phyloP scores from a whole-genome alignment of 176 grass and related monocot genomes.

The Chrysopogon serrulatus region DNA sequence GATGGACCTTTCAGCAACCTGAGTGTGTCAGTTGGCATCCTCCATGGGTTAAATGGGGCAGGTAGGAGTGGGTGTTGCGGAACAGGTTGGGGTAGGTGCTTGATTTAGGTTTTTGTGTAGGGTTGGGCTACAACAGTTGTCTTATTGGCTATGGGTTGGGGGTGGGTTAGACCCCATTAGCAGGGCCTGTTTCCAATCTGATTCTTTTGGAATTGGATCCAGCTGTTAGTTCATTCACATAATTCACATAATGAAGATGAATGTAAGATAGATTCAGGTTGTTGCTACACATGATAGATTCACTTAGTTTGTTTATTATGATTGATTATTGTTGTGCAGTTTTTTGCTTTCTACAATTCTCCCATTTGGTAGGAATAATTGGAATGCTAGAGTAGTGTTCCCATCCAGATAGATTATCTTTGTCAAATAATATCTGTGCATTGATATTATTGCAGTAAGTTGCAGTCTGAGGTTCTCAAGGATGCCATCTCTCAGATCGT shows the following conservation, averaged over 20 bases:
- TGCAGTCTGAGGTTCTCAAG: slow-evolving; percentile 47
- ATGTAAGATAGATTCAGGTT: background rate
- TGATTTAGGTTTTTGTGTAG: background rate
- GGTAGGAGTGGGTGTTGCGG: too few species aligned
- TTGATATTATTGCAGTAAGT: slow-evolving; percentile 55
- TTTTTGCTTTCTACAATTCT: background rate
- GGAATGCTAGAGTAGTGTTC: background rate
- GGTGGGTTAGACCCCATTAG: background rate
- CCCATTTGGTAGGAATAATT: background rate
- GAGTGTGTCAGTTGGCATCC: background rate
- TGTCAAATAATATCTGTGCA: background rate
- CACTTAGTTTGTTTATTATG: background rate
- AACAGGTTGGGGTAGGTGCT: background rate
- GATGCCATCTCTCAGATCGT: slow-evolving; percentile 52
- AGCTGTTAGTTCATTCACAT: background rate
- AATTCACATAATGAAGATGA: background rate
- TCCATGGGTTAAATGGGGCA: too few species aligned
- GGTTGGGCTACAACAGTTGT: background rate
- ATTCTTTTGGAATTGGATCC: background rate
- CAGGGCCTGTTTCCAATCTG: background rate
- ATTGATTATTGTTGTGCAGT: background rate
- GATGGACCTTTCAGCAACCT: background rate
- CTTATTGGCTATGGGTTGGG: background rate
- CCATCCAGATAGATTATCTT: background rate
- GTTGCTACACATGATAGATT: background rate